Conservation (phyloP, 768 basidiomycete genomes). For the Ramaria sp. region DNA sequence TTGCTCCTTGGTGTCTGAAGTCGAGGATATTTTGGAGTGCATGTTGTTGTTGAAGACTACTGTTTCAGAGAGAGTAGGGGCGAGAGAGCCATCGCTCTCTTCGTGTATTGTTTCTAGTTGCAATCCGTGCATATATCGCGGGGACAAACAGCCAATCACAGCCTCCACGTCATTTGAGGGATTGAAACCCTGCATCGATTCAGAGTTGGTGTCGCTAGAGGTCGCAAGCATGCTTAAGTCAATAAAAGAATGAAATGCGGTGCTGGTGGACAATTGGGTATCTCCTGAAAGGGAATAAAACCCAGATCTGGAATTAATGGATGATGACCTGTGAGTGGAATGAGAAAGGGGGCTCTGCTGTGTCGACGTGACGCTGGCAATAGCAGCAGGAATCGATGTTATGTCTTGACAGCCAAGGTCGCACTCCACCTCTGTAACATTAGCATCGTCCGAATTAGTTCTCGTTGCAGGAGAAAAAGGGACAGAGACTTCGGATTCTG, state of each 20-base stretch:
- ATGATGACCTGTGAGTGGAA: background rate
- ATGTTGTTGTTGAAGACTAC: background rate
- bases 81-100: background rate
- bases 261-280: background rate
- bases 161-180: background rate
- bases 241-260: background rate
- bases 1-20: too few species aligned
- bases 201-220: background rate
- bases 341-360: background rate
- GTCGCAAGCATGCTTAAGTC: background rate
- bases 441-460: background rate
- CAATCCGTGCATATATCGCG: background rate
- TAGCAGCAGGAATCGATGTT: background rate
- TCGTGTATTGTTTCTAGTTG: background rate
- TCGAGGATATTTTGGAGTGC: too few species aligned
- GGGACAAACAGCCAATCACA: background rate
- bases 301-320: background rate
- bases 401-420: background rate
- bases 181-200: background rate
- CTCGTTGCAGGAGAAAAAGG: background rate
- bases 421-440: background rate
- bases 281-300: background rate
- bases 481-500: background rate
- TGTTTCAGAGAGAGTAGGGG: background rate
- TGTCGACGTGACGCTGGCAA: background rate